Conservation (phyloP, 768 basidiomycete genomes). For the Phlebiopsis gigantea region DNA sequence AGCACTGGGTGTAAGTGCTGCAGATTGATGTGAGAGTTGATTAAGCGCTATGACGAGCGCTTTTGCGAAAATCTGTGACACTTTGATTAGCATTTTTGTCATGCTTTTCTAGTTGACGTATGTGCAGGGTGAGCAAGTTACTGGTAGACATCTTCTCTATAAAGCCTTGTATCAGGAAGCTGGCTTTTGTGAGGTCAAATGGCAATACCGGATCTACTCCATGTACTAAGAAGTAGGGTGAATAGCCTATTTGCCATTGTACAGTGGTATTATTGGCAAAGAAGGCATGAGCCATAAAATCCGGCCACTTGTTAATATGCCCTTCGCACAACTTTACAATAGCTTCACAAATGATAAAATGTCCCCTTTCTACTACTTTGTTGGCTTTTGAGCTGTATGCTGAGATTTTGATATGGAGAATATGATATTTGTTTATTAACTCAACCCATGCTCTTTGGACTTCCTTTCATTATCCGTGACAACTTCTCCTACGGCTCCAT, state of each 20-base stretch:
- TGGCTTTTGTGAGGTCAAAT: slow-evolving; percentile 28
- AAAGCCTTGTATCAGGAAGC: slow-evolving; percentile 24
- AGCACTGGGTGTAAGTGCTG: too few species aligned
- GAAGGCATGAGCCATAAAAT: background rate
- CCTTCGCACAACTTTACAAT: background rate
- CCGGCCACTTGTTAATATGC: background rate
- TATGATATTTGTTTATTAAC: background rate
- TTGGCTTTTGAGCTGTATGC: background rate
- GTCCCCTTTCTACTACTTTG: background rate
- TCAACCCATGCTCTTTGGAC: background rate
- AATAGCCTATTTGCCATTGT: background rate
- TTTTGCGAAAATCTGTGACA: too few species aligned
- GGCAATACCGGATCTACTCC: slow-evolving; percentile 27
- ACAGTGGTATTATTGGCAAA: background rate
- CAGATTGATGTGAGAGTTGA: too few species aligned
- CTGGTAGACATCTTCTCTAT: slow-evolving; percentile 9
- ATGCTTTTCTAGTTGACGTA: too few species aligned
- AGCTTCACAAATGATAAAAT: background rate
- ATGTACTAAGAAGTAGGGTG: slow-evolving; percentile 17
- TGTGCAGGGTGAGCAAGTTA: slow-evolving; percentile 21
- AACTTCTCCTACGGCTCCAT: slow-evolving; percentile 2
- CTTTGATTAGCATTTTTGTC: too few species aligned
- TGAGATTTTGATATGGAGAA: background rate
- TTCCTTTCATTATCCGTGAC: background rate
- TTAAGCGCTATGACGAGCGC: too few species aligned